Conservation (phyloP, 495 filamentous ascomycete species). For the Neurospora sp. region DNA sequence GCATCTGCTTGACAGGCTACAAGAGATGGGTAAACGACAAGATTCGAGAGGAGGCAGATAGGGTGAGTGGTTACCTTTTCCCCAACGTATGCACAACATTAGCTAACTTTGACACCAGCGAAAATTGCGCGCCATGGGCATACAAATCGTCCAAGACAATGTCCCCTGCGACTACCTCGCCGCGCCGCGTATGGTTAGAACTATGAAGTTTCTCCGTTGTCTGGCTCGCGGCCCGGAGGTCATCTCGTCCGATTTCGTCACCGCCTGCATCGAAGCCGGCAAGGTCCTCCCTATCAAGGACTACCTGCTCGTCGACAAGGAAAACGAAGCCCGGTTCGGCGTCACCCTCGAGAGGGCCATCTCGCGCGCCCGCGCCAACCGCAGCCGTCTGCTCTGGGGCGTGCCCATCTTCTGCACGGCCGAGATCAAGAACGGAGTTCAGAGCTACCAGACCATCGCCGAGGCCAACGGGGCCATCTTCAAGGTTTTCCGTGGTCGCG, state of each 20-base stretch:
- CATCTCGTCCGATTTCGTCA: slow-evolving; percentile 68
- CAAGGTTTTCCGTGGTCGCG: slow-evolving; percentile 63
- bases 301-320: slow-evolving; percentile 57
- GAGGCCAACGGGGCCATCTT: slow-evolving; percentile 81
- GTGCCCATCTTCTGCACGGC: slow-evolving; percentile 74
- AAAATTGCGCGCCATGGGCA: slow-evolving; percentile 74
- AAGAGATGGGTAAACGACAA: slow-evolving; percentile 60
- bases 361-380: slow-evolving; percentile 60
- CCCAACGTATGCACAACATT: neutral
- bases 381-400: slow-evolving; percentile 58
- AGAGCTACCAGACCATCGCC: slow-evolving; percentile 74
- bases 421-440: slow-evolving; percentile 65
- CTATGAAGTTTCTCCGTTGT: slow-evolving; percentile 83
- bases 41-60: slow-evolving; percentile 65
- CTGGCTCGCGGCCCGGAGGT: slow-evolving; percentile 69
- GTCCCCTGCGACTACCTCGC: slow-evolving; percentile 75
- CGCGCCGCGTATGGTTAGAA: slow-evolving; percentile 76
- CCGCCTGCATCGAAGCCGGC: slow-evolving; percentile 53
- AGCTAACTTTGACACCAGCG: slow-evolving; percentile 40
- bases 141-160: slow-evolving; percentile 65
- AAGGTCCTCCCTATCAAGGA: slow-evolving; percentile 46
- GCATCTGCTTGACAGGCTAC: slow-evolving; percentile 69
- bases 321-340: slow-evolving; percentile 57
- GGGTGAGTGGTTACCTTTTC: slow-evolving; percentile 43
- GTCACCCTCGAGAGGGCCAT: slow-evolving; percentile 58